Conservation (phyloP, 2,329 filamentous ascomycete species). For the Emergomyces orientalis region DNA sequence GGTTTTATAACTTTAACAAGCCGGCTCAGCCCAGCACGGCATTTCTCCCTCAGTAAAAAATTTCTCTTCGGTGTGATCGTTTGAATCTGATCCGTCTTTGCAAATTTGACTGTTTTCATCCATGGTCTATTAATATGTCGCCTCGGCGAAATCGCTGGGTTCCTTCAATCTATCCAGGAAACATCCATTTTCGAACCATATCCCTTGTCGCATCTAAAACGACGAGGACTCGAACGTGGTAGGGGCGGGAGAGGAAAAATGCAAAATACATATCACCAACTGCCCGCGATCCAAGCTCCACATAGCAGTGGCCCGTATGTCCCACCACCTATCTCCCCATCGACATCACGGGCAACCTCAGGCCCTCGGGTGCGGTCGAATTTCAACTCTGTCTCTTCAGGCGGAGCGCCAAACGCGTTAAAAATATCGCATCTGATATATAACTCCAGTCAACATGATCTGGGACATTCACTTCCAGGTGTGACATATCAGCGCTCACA, state of each 20-base stretch:
- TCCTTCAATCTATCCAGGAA: background rate
- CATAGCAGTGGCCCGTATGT: constrained; percentile 21
- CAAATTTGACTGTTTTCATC: background rate
- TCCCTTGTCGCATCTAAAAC: background rate
- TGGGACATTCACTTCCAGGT: constrained; percentile 17
- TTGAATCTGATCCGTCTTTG: background rate
- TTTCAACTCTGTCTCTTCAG: constrained; percentile 25
- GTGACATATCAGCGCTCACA: constrained; percentile 32
- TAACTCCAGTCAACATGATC: constrained; percentile 24
- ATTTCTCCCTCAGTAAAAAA: background rate
- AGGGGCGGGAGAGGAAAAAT: constrained; percentile 17
- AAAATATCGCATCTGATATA: constrained; percentile 36
- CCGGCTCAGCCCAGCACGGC: background rate
- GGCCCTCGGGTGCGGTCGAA: constrained; percentile 14
- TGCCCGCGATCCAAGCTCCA: constrained; percentile 21
- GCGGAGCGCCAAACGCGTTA: constrained; percentile 32
- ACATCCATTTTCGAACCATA: background rate
- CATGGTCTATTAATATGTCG: constrained; percentile 1
- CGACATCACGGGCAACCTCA: constrained; percentile 18
- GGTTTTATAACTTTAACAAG: background rate
- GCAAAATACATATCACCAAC: constrained; percentile 28
- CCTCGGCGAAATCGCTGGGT: background rate
- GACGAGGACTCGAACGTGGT: background rate
- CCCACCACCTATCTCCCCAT: constrained; percentile 29
- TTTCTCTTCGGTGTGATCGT: background rate